phyloP scores from a whole-genome alignment of 257 asterid genomes.

The Solanum corneliomulleri region DNA sequence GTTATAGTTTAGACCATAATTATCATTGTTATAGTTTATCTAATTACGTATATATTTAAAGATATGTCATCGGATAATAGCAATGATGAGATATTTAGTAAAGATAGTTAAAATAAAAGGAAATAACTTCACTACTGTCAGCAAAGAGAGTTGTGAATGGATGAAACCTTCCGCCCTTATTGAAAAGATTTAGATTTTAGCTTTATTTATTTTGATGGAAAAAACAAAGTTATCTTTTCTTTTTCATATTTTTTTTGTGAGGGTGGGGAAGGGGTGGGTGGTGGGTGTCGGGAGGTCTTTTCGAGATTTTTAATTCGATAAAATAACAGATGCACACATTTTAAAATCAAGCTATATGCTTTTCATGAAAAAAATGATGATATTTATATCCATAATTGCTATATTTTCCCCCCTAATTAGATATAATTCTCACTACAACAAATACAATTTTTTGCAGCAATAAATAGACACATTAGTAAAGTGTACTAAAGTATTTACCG shows the following conservation, averaged over 20 bases:
- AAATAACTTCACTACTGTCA: too few relatives aligned
- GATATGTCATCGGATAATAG: too few relatives aligned
- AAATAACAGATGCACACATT: not conserved
- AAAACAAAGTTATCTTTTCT: not conserved
- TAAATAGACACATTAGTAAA: too few relatives aligned
- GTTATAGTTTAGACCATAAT: not conserved
- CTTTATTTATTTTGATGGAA: not conserved
- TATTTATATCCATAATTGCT: not conserved
- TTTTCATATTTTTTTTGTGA: not conserved
- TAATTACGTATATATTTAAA: too few relatives aligned
- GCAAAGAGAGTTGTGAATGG: not conserved
- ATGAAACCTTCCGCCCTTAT: not conserved
- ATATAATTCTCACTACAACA: too few relatives aligned
- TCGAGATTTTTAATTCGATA: not conserved
- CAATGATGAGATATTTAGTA: not conserved
- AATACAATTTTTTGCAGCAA: too few relatives aligned
- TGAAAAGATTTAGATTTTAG: not conserved
- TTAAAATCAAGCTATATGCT: not conserved
- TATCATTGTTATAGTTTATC: not conserved
- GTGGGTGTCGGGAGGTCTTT: not conserved
- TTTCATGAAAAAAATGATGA: not conserved
- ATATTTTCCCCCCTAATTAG: not conserved
- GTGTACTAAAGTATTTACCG: rapidly evolving
- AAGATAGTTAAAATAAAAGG: too few relatives aligned
- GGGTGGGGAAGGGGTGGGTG: not conserved